phyloP scores from a whole-genome alignment of 176 grass and related monocot species.

The Pontederia paniculata region DNA sequence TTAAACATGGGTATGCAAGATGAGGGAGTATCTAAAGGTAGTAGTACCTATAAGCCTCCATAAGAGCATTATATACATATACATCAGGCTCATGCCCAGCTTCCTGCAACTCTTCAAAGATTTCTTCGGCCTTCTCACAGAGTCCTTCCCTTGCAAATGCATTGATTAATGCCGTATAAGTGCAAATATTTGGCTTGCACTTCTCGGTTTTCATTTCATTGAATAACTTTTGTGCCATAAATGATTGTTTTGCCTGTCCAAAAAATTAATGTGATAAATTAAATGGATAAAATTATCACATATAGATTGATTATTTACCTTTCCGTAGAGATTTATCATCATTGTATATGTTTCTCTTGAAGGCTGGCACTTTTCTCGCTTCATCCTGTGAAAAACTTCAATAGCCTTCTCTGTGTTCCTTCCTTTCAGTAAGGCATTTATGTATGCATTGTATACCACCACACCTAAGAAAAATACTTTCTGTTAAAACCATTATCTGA shows the following conservation, averaged over 20 bases:
- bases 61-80: slow-evolving; percentile 84
- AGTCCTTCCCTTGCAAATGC: slow-evolving; percentile 78
- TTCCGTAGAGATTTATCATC: slow-evolving; percentile 90
- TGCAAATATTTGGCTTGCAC: slow-evolving; percentile 90
- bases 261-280: slow-evolving; percentile 5
- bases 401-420: slow-evolving; percentile 63
- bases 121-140: slow-evolving; percentile 83
- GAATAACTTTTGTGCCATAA: slow-evolving; percentile 54
- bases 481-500: slow-evolving; percentile 9
- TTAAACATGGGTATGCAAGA: background rate
- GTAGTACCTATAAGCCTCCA: slow-evolving; percentile 82
- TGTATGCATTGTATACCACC: slow-evolving; percentile 65
- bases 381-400: slow-evolving; percentile 80
- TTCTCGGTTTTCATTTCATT: slow-evolving; percentile 70
- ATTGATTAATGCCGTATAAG: slow-evolving; percentile 80
- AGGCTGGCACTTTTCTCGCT: slow-evolving; percentile 53
- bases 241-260: slow-evolving; percentile 57
- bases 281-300: background rate
- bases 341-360: slow-evolving; percentile 77
- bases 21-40: background rate
- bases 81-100: slow-evolving; percentile 75
- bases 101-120: slow-evolving; percentile 76
- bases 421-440: slow-evolving; percentile 57
- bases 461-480: slow-evolving; percentile 36
- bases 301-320: slow-evolving; percentile 23